Evolutionary conservation across 2,329 filamentous ascomycete genomes (phyloP), one percentile per base, ranked within the genome.

Genomic region (Parascedosporium putredinis): DNA sequence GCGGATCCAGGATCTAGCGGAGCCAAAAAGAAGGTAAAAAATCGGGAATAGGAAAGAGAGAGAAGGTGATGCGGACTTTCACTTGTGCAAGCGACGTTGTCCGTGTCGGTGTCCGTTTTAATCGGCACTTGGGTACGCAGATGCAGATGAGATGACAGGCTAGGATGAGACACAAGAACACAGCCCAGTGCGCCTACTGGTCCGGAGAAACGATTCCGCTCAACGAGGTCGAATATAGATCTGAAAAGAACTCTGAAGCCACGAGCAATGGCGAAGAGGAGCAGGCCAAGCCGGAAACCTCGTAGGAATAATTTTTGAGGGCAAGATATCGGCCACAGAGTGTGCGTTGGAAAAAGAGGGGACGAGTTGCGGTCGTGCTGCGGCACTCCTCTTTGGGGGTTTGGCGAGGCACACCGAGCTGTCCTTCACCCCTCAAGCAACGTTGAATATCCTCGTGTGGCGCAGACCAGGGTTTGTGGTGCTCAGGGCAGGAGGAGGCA

Each of bases 391-490:
- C 20, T n/a, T n/a, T n/a, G 12, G 38, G 38, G 38, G 38, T 42
- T 42, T 42, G 38, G 23, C 16, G 38, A 42, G 38, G 38, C 18
- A 20, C 23, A 20, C 10, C 38, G 45, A 48, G 33, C 33, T 27
- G 33, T n/a, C 24, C 31, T 29, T 40, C 23, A 18, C 24, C 25
- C 45, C 38, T 42, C 38, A 16, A 42, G 38, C 12, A 34, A 47
- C 45, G 24, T 34, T 25, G 25, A 27, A 40, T 24, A 23, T 48
- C 33, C 22, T 38, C 33, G 38, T 48, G 46, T 48, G 46, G 46
- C 46, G 33, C 46, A 48, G 46, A 38, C 46, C 46, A 48, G 46
- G 46, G 38, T 42, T 42, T 24, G 38, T 42, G 20, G 38, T 42
- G 38, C 16, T 20, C 38, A 42, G 38, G 38, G 38, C 38, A 42